Conservation (phyloP, 1,284 basidiomycete genomes). For the Puccinia polysora region DNA sequence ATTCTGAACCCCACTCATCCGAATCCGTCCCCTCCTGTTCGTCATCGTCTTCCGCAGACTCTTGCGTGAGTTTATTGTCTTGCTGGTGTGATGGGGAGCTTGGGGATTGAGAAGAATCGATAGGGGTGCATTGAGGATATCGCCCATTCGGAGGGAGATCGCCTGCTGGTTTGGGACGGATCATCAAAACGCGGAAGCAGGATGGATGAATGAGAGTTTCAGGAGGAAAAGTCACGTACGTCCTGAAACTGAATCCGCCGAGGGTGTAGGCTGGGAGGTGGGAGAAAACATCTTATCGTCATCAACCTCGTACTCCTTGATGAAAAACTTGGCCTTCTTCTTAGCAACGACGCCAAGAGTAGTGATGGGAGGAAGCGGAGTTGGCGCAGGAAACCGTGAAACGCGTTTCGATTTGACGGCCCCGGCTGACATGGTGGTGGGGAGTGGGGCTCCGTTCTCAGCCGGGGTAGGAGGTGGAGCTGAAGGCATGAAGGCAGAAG, state of each 20-base stretch:
- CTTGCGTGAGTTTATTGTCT: not conserved
- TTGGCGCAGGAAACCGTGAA: not conserved
- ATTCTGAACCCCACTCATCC: conserved; percentile 38
- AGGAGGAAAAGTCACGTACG: not conserved
- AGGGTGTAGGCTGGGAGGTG: not conserved
- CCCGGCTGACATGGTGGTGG: conserved; percentile 28
- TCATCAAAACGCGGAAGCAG: too few species aligned
- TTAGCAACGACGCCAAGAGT: not conserved
- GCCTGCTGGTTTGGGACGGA: too few species aligned
- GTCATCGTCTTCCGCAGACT: conserved; percentile 8
- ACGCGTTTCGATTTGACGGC: not conserved
- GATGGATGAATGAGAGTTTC: not conserved
- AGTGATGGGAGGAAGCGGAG: not conserved
- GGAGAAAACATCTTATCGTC: conserved; percentile 21
- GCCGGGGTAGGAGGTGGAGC: conserved; percentile 31
- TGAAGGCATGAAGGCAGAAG: conserved; percentile 13
- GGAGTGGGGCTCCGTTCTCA: conserved; percentile 12
- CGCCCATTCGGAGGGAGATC: too few species aligned
- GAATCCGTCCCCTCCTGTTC: conserved; percentile 8
- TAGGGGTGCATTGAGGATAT: too few species aligned
- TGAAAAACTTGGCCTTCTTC: conserved; percentile 30
- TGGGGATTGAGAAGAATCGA: not conserved
- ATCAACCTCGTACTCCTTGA: conserved; percentile 23
- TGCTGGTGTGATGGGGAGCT: not conserved
- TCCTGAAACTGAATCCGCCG: not conserved